Evolutionary conservation across 306 rosid species (phyloP), one percentile per base, ranked within the genome.

Genomic region (Morella rubra): DNA sequence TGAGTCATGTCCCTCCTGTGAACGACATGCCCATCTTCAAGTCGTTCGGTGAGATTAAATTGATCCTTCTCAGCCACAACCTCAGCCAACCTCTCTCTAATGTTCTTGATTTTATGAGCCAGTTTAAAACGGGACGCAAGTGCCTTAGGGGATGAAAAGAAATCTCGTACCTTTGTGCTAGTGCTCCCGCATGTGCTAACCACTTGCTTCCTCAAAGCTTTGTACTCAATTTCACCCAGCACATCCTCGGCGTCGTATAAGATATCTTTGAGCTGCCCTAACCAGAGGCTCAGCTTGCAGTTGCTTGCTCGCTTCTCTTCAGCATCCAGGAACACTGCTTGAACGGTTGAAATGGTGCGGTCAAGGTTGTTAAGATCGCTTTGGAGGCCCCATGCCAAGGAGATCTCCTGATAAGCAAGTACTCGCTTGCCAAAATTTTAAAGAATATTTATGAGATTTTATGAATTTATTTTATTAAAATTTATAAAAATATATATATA

Each of bases 221-320:
- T 49, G 1, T 74, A 78, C 2, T 86, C 78, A 47, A 83, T 51
- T 52, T 75, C 84, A 65, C 81, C 85, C 13, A 86, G 6, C 20
- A 78, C 20, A 18, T 69, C 52, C 59, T 83, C 82, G 0, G 82
- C 84, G 20, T 68, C 79, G 5, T 68, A 50, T 47, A 83, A 64
- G 1, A 68, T 71, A 83, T 27, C 32, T 27, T 27, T 27, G 32
- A 27, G 75, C 50, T 27, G 61, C 52, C 19, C 7, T 47, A 86
- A 78, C 84, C 83, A 72, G 16, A 5, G 44, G 7, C 4, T 1
- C 62, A 83, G 24, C 72, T 69, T 32, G 3, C 0, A 0, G 1
- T 66, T 19, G 4, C 24, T 45, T 0, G 18, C 64, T 51, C 72
- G 84, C 78, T 81, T 76, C 73, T 75, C 44, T 44, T 78, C 82